phyloP scores from a whole-genome alignment of 352 stramenopile genomes.

The Phytophthora colocasiae region DNA sequence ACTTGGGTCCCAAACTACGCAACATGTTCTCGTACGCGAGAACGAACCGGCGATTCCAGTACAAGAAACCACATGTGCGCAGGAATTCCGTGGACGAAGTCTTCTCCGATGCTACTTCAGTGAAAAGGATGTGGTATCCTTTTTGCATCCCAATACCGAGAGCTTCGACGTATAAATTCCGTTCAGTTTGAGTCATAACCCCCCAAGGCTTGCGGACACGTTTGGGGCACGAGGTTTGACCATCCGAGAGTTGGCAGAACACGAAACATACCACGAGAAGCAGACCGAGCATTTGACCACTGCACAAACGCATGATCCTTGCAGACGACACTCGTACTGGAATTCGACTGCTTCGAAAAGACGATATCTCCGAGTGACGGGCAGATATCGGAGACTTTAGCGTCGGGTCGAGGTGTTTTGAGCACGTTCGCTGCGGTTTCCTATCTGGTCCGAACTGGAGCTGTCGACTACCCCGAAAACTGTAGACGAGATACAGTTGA shows the following conservation, averaged over 20 bases:
- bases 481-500: not conserved
- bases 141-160: conserved; percentile 35
- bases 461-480: conserved; percentile 12
- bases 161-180: conserved; percentile 44
- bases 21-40: conserved; percentile 76
- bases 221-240: conserved; percentile 7
- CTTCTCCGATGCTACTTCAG: conserved; percentile 40
- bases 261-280: conserved; percentile 22
- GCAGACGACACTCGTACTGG: conserved; percentile 4
- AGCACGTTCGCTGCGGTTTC: conserved; percentile 16
- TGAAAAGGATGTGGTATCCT: conserved; percentile 51
- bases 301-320: conserved; percentile 16
- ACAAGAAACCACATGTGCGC: conserved; percentile 54
- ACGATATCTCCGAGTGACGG: conserved; percentile 3
- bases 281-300: conserved; percentile 3
- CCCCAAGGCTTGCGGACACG: conserved; percentile 41
- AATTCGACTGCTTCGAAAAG: not conserved
- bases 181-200: conserved; percentile 34
- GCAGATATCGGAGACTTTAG: conserved; percentile 2
- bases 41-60: conserved; percentile 60
- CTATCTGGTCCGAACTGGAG: conserved; percentile 11
- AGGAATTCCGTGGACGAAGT: conserved; percentile 40
- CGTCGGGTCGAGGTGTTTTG: not conserved
- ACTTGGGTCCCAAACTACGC: conserved; percentile 61
- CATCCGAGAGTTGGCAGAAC: conserved; percentile 2